These are phyloP conservation scores for Moesziomyces sp. DNA, from an alignment of 1,284 basidiomycete species.

Conservation along the genomic window DNA sequence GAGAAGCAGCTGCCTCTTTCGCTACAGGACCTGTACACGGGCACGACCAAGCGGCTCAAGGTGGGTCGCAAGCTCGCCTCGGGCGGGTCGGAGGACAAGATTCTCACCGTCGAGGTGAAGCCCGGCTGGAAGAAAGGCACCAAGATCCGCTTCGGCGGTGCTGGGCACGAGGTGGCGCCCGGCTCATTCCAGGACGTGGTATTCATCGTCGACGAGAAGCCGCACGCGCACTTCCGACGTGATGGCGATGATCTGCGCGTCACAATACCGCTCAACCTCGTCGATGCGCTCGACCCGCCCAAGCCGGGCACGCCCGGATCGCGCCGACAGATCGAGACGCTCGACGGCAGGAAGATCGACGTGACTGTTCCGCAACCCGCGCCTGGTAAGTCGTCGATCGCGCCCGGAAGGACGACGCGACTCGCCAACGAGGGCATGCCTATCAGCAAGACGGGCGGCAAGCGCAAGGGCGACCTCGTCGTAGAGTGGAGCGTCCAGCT, in stretches of 20 bases:
- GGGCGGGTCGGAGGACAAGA: slow-evolving; percentile 86
- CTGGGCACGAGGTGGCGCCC: slow-evolving; percentile 62
- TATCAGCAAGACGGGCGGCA: slow-evolving; percentile 61
- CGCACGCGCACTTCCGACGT: slow-evolving; percentile 57
- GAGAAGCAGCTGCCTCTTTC: slow-evolving; percentile 85
- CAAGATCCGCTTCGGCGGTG: slow-evolving; percentile 64
- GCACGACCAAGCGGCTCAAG: slow-evolving; percentile 88
- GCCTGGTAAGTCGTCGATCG: slow-evolving; percentile 49
- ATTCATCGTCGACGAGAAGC: slow-evolving; percentile 67
- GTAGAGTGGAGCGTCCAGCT: slow-evolving; percentile 63
- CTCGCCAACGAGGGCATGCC: slow-evolving; percentile 66
- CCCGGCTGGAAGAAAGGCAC: slow-evolving; percentile 67
- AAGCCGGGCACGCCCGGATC: slow-evolving; percentile 50
- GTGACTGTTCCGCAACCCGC: slow-evolving; percentile 57
- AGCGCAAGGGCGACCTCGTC: slow-evolving; percentile 63
- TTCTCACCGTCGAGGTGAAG: slow-evolving; percentile 72
- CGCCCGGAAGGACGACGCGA: slow-evolving; percentile 60
- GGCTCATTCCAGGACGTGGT: slow-evolving; percentile 64
- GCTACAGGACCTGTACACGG: slow-evolving; percentile 89
- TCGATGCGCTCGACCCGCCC: slow-evolving; percentile 65
- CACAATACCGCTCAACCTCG: slow-evolving; percentile 52
- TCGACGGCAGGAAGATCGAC: slow-evolving; percentile 61
- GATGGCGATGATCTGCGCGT: slow-evolving; percentile 63
- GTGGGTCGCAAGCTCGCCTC: slow-evolving; percentile 79
- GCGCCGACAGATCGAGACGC: slow-evolving; percentile 47